These are phyloP conservation scores for Nicotiana knightiana DNA, from an alignment of 257 asterid genomes.

Conservation along the genomic window DNA sequence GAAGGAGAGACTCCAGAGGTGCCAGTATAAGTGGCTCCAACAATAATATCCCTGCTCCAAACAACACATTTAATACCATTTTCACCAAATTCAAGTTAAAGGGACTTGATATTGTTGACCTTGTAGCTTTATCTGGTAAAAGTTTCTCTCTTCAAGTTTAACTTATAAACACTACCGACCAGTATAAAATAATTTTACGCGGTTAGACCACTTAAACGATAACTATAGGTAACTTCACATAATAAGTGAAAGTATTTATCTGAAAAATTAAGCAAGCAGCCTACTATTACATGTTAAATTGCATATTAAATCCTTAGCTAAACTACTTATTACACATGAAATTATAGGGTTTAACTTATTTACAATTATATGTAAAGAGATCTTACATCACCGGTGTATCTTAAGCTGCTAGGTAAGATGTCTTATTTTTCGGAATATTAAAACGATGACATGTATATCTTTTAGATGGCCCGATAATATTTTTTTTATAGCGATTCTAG, in stretches of 20 bases:
- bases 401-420: not conserved
- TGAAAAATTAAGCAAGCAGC: not conserved
- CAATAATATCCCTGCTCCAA: conserved; percentile 87
- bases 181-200: not conserved
- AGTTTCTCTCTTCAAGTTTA: not conserved
- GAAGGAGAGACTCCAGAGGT: conserved; percentile 72
- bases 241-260: not conserved
- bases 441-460: no score
- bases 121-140: conserved; percentile 79
- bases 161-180: not conserved
- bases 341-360: not conserved
- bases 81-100: conserved; percentile 71
- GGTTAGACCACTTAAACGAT: not conserved
- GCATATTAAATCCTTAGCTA: not conserved
- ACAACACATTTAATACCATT: conserved; percentile 81
- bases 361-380: not conserved
- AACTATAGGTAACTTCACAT: not conserved
- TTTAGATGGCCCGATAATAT: no score
- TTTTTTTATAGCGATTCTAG: no score
- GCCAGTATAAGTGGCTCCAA: conserved; percentile 91
- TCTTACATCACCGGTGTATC: not conserved
- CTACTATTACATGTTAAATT: not conserved
- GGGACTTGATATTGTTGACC: conserved; percentile 74
- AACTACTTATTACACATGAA: not conserved
- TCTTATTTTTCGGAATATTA: not conserved